Conservation (phyloP, 345 rosid genomes). For the Carallia brachiata region DNA sequence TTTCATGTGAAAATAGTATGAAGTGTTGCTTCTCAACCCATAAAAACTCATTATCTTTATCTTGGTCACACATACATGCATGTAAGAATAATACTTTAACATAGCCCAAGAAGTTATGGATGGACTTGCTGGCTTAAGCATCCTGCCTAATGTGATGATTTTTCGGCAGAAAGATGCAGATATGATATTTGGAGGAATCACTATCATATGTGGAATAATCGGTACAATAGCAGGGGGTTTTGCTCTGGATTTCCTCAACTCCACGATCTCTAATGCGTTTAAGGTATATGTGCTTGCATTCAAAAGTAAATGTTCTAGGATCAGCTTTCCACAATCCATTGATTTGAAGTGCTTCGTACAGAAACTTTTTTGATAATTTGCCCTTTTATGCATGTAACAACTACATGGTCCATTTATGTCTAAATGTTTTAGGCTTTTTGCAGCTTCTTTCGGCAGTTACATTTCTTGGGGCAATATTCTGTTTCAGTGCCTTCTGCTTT, state of each 20-base stretch:
- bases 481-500: conserved; percentile 79
- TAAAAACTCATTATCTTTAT: not conserved
- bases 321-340: too few species aligned
- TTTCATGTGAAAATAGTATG: not conserved
- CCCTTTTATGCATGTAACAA: too few species aligned
- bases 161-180: conserved; percentile 73
- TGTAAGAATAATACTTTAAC: not conserved
- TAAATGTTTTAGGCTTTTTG: conserved; percentile 8
- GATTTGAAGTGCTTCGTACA: too few species aligned
- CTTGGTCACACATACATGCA: not conserved
- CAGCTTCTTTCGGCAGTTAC: conserved; percentile 83
- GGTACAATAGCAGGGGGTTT: conserved; percentile 86
- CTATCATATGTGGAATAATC: conserved; percentile 72
- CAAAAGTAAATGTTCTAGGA: not conserved
- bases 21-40: not conserved
- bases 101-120: not conserved
- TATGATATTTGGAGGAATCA: conserved; percentile 85
- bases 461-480: conserved; percentile 67
- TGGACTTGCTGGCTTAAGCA: not conserved
- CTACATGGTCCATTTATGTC: not conserved
- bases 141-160: conserved; percentile 8
- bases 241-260: conserved; percentile 58
- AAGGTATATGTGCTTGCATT: conserved; percentile 48
- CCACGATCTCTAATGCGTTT: conserved; percentile 87
- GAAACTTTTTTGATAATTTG: too few species aligned